Conservation (phyloP, 257 asterid genomes). For the Gentiana straminea region DNA sequence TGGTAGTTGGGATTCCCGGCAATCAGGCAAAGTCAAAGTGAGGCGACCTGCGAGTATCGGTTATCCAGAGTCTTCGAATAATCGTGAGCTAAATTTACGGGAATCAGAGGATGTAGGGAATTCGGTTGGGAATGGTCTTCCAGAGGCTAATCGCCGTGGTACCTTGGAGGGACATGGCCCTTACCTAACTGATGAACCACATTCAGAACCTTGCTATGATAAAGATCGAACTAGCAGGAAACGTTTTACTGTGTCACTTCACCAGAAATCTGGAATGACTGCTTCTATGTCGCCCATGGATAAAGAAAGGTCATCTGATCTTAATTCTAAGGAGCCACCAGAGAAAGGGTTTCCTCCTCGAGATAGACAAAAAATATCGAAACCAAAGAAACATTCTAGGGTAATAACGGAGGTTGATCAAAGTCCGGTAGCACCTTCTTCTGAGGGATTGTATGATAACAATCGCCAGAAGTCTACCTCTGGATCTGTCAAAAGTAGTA, state of each 20-base stretch:
- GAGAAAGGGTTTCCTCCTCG: slow-evolving; percentile 18
- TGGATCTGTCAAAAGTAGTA: slow-evolving; percentile 23
- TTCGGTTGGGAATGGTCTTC: slow-evolving; percentile 6
- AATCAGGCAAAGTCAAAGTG: slow-evolving; percentile 21
- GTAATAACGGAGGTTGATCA: slow-evolving; percentile 20
- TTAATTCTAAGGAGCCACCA: slow-evolving; percentile 8
- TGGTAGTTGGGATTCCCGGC: slow-evolving; percentile 21
- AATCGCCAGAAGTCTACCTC: slow-evolving; percentile 17
- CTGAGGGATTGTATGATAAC: slow-evolving; percentile 18
- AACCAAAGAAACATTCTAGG: slow-evolving; percentile 18
- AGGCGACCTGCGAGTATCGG: slow-evolving; percentile 16
- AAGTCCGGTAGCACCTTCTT: slow-evolving; percentile 17
- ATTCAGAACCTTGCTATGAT: slow-evolving; percentile 12
- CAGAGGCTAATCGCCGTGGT: slow-evolving; percentile 15
- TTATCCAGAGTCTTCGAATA: slow-evolving; percentile 12
- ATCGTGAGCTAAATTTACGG: slow-evolving; percentile 12
- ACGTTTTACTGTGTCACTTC: slow-evolving; percentile 6
- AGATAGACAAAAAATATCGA: slow-evolving; percentile 23
- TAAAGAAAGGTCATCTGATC: slow-evolving; percentile 10
- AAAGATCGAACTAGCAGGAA: slow-evolving; percentile 19
- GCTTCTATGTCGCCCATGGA: slow-evolving; percentile 19
- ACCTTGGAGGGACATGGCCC: slow-evolving; percentile 12
- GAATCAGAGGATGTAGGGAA: slow-evolving; percentile 13
- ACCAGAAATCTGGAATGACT: slow-evolving; percentile 22
- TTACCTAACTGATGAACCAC: slow-evolving; percentile 9